phyloP scores from a whole-genome alignment of 176 grass and related monocot genomes.

The Oropetium thomaeum region DNA sequence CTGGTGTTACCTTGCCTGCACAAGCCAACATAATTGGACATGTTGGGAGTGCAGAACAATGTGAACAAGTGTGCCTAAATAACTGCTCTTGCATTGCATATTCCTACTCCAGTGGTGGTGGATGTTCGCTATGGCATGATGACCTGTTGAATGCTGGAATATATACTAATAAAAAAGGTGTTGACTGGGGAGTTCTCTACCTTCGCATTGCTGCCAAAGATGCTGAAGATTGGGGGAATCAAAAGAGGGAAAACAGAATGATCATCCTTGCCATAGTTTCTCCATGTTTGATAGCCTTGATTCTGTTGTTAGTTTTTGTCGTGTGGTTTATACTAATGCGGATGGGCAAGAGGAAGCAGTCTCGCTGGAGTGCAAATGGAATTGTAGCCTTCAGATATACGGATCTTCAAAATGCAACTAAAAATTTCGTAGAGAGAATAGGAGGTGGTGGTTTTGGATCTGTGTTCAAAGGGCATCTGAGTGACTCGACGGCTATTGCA shows the following conservation, averaged over 20 bases:
- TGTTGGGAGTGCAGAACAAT: conserved; percentile 30
- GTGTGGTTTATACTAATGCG: background rate
- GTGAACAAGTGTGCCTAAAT: conserved; percentile 30
- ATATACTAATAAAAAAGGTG: background rate
- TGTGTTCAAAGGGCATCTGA: conserved; percentile 40
- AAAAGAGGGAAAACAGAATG: background rate
- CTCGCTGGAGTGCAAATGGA: background rate
- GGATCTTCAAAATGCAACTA: conserved; percentile 35
- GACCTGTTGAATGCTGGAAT: conserved; percentile 41
- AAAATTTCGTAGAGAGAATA: conserved; percentile 40
- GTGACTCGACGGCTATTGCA: conserved; percentile 22
- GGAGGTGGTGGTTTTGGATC: conserved; percentile 45
- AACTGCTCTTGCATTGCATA: conserved; percentile 56
- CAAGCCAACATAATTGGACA: conserved; percentile 10
- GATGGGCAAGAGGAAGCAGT: conserved; percentile 18
- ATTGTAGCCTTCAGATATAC: conserved; percentile 20
- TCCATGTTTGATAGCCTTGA: background rate
- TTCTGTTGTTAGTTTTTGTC: conserved; percentile 4
- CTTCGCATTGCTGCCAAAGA: conserved; percentile 48
- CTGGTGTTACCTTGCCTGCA: conserved; percentile 18
- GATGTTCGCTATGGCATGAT: conserved; percentile 42
- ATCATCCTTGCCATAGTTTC: background rate
- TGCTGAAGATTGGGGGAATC: background rate
- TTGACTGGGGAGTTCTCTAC: conserved; percentile 26
- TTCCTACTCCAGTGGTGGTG: conserved; percentile 31